phyloP scores from a whole-genome alignment of 306 rosid genomes.

The Trifolium fragiferum region DNA sequence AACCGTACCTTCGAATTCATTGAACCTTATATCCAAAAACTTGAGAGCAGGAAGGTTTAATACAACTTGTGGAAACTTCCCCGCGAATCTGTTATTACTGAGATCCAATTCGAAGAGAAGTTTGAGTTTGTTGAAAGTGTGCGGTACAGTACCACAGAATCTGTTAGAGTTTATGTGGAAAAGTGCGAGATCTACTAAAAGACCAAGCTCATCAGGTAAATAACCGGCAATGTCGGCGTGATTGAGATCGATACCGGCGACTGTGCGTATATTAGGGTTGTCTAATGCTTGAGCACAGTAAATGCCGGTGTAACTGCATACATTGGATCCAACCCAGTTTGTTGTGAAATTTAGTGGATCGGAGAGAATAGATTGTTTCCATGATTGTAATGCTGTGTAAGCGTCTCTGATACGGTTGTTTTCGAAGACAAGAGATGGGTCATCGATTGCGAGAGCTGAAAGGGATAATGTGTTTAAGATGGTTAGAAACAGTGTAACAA shows the following conservation, averaged over 20 bases:
- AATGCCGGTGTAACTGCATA: slow-evolving; percentile 66
- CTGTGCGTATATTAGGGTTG: slow-evolving; percentile 54
- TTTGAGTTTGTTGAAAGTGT: slow-evolving; percentile 47
- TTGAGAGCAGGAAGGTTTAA: slow-evolving; percentile 56
- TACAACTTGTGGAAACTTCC: slow-evolving; percentile 64
- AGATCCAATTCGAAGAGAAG: slow-evolving; percentile 68
- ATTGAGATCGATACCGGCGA: slow-evolving; percentile 82
- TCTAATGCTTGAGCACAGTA: slow-evolving; percentile 58
- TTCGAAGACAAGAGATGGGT: slow-evolving; percentile 53
- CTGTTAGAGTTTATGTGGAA: slow-evolving; percentile 74
- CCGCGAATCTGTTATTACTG: slow-evolving; percentile 72
- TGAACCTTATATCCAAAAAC: slow-evolving; percentile 71
- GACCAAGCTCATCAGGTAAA: slow-evolving; percentile 70
- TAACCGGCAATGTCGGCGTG: slow-evolving; percentile 77
- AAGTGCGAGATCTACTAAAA: slow-evolving; percentile 57
- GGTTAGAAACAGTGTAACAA: neutral
- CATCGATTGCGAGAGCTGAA: neutral
- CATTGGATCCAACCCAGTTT: slow-evolving; percentile 66
- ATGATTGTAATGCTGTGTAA: slow-evolving; percentile 67
- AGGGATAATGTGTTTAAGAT: slow-evolving; percentile 2
- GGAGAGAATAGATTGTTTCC: slow-evolving; percentile 73
- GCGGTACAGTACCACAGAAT: slow-evolving; percentile 71
- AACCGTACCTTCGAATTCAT: slow-evolving; percentile 70
- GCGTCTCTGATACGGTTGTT: slow-evolving; percentile 59
- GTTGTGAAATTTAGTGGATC: slow-evolving; percentile 59